A percentile compares a stretch with the other conserved stretches of the same genome.
These are phyloP conservation scores for Starmera amethionina DNA, from an alignment of 805 yeast genomes.

Conservation along the genomic window DNA sequence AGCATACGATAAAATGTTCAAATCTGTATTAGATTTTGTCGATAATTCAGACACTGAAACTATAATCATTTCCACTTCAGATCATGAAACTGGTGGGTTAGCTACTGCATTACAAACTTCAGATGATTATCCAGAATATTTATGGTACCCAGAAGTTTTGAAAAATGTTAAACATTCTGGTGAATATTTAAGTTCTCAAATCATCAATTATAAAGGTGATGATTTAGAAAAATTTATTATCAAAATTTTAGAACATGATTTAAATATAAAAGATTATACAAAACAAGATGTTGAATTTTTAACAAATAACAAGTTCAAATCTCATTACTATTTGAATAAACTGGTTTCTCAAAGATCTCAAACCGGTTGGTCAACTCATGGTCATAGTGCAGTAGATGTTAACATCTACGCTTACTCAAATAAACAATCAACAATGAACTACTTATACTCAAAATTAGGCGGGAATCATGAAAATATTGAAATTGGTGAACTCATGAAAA, in stretches of 20 bases:
- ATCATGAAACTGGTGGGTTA: conserved; percentile 94
- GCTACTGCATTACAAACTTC: conserved; percentile 76
- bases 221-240: conserved; percentile 36
- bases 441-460: conserved; percentile 36
- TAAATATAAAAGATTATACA: conserved; percentile 55
- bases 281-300: conserved; percentile 41
- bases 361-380: conserved; percentile 95
- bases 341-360: conserved; percentile 76
- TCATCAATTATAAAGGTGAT: conserved; percentile 25
- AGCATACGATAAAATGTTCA: conserved; percentile 77
- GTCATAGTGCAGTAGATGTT: conserved; percentile 94
- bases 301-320: conserved; percentile 21
- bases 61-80: conserved; percentile 72
- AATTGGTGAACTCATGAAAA: conserved; percentile 65
- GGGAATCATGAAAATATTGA: conserved; percentile 88
- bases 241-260: conserved; percentile 44
- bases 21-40: conserved; percentile 63
- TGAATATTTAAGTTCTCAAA: conserved; percentile 47
- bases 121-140: conserved; percentile 67
- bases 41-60: conserved; percentile 66
- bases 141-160: conserved; percentile 79
- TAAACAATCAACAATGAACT: conserved; percentile 30
- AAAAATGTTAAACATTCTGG: conserved; percentile 67
- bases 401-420: conserved; percentile 79
- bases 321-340: conserved; percentile 45